Percentiles rank a stretch among this genome's conserved stretches.
Evolutionary conservation across 768 basidiomycete species (phyloP).

Genomic region (Boletus pseudopeckii): DNA sequence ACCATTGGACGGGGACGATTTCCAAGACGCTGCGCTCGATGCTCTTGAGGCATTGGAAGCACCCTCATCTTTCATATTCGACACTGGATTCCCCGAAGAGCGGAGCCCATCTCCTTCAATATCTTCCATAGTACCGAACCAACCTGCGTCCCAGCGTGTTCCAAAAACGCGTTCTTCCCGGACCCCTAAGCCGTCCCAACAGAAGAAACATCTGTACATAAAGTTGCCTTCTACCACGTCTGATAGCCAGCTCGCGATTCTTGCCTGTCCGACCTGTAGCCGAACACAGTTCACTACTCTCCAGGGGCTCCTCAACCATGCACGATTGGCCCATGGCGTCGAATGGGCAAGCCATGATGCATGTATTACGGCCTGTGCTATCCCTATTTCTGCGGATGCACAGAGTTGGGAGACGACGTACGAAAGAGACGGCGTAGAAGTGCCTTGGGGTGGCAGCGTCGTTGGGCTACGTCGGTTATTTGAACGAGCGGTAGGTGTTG

Average conservation of each 20-base stretch:
- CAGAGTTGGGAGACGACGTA: constrained; percentile 32
- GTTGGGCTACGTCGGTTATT: constrained; percentile 47
- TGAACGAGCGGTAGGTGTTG: constrained; percentile 47
- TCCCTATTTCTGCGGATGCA: constrained; percentile 33
- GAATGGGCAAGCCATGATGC: constrained; percentile 52
- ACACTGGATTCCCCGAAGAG: constrained; percentile 21
- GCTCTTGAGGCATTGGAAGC: constrained; percentile 41
- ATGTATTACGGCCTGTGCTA: constrained; percentile 45
- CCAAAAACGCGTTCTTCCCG: constrained; percentile 28
- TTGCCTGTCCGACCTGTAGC: constrained; percentile 42
- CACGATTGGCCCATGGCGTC: constrained; percentile 44
- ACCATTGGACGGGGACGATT: constrained; percentile 27
- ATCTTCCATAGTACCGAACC: constrained; percentile 14
- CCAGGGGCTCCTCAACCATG: constrained; percentile 52
- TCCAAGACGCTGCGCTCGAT: constrained; percentile 41
- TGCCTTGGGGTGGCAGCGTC: constrained; percentile 33
- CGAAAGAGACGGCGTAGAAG: constrained; percentile 39
- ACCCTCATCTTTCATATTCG: constrained; percentile 37
- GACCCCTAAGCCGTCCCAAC: constrained; percentile 26
- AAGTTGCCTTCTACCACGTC: constrained; percentile 31
- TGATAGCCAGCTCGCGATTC: constrained; percentile 30
- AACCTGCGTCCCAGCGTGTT: constrained; percentile 14
- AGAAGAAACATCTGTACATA: constrained; percentile 41
- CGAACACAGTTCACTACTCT: constrained; percentile 49
- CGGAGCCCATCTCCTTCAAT: constrained; percentile 23